Conservation (phyloP, 768 basidiomycete genomes). For the Strobilomyces dryophilus region DNA sequence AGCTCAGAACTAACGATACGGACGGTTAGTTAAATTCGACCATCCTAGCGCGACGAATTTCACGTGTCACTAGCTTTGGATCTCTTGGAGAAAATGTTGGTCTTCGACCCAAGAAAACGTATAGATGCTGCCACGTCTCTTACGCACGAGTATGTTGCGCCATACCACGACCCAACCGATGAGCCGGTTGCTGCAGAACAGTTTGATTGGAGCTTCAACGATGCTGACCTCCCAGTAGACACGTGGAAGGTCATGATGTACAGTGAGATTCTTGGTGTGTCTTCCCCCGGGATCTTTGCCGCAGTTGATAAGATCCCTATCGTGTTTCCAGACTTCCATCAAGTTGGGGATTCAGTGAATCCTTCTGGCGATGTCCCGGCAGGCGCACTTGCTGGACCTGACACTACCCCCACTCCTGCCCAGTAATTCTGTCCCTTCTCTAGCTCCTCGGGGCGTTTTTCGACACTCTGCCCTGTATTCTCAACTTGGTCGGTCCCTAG, state of each 20-base stretch:
- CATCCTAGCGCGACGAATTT: background rate
- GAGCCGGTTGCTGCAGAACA: constrained; percentile 91
- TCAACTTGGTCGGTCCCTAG: constrained; percentile 11
- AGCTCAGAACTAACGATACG: constrained; percentile 83
- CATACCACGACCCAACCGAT: constrained; percentile 98
- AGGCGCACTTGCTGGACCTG: constrained; percentile 68
- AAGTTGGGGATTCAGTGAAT: constrained; percentile 55
- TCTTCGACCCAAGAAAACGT: constrained; percentile 96
- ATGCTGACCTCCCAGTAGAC: constrained; percentile 96
- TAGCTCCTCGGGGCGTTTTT: background rate
- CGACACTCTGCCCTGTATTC: constrained; percentile 2
- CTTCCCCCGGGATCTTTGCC: background rate
- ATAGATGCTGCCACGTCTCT: constrained; percentile 93
- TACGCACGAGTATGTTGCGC: constrained; percentile 88
- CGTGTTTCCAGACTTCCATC: constrained; percentile 66
- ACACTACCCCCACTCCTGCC: constrained; percentile 8
- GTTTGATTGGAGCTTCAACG: constrained; percentile 99
- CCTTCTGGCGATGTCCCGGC: constrained; percentile 40
- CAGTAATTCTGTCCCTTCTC: constrained; percentile 8
- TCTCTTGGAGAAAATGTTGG: constrained; percentile 97
- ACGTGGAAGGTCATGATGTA: constrained; percentile 99
- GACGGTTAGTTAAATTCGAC: constrained; percentile 52
- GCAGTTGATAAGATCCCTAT: background rate
- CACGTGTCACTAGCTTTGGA: constrained; percentile 64
- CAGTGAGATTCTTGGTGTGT: constrained; percentile 89